Percentiles rank a stretch among this genome's conserved stretches.
Evolutionary conservation across 179 eudicot species (phyloP).

Genomic region (Silene vulgaris): DNA sequence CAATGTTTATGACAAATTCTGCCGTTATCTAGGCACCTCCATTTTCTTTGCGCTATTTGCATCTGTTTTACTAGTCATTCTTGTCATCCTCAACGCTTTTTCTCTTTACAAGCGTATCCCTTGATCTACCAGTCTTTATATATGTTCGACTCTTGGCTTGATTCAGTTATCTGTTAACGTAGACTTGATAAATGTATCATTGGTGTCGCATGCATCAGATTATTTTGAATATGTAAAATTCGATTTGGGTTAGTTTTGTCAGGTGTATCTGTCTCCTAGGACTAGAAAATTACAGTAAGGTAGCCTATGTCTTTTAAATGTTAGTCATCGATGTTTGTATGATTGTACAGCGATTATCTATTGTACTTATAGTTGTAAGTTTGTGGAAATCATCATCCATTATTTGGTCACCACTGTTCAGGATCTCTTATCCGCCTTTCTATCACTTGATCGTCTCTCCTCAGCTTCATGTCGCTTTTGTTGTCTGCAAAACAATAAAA

Average conservation of each 20-base stretch:
- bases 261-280: too few species aligned
- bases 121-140: background rate
- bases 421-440: conserved; percentile 53
- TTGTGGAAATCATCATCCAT: background rate
- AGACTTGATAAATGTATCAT: too few species aligned
- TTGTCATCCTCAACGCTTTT: conserved; percentile 41
- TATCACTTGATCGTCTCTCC: conserved; percentile 72
- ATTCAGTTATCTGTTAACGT: too few species aligned
- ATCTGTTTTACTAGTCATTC: conserved; percentile 44
- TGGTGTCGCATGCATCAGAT: too few species aligned
- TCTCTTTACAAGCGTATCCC: conserved; percentile 36
- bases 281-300: too few species aligned
- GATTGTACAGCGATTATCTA: too few species aligned
- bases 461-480: conserved; percentile 87
- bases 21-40: conserved; percentile 48
- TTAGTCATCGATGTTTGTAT: too few species aligned
- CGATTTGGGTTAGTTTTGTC: too few species aligned
- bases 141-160: too few species aligned
- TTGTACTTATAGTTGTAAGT: too few species aligned
- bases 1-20: conserved; percentile 41
- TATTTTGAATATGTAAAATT: too few species aligned
- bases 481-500: conserved; percentile 44
- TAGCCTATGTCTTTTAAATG: too few species aligned
- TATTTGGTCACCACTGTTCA: conserved; percentile 18
- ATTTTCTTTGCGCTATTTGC: conserved; percentile 43